A percentile compares a stretch with the other conserved stretches of the same genome.
Conservation (phyloP, 495 filamentous ascomycete species). For the Hypoxylon subgilvum region DNA sequence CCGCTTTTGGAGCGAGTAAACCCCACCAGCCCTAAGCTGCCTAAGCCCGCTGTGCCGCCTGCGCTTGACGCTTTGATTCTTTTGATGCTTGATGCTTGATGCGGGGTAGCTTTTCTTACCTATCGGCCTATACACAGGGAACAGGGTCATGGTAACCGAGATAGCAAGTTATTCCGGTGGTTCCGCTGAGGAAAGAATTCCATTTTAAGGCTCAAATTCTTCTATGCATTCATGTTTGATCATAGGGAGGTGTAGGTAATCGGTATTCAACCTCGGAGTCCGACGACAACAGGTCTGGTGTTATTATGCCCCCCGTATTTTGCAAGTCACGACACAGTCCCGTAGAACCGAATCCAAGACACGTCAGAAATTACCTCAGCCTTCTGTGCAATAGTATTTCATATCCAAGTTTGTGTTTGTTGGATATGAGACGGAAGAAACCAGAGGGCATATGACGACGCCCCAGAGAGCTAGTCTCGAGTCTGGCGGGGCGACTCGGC, state of each 20-base stretch:
- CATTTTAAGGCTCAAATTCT: too few relatives aligned
- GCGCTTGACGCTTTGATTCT: too few relatives aligned
- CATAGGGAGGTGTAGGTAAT: too few relatives aligned
- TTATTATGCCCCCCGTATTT: too few relatives aligned
- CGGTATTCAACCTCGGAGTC: too few relatives aligned
- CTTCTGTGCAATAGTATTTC: not conserved
- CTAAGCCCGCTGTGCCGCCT: too few relatives aligned
- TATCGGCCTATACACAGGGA: too few relatives aligned
- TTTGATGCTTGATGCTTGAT: not conserved
- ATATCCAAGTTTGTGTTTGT: not conserved
- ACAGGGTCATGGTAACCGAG: too few relatives aligned
- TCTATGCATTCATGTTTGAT: too few relatives aligned
- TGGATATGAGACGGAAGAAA: not conserved
- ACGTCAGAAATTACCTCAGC: constrained; percentile 5
- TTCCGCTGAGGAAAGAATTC: too few relatives aligned
- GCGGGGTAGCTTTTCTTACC: constrained; percentile 19
- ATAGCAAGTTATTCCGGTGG: too few relatives aligned
- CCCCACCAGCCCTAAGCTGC: constrained; percentile 5
- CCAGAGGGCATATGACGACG: not conserved
- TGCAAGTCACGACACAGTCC: not conserved
- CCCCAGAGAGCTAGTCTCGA: not conserved
- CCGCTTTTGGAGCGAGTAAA: constrained; percentile 15
- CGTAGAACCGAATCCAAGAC: constrained; percentile 21
- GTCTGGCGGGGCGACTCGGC: constrained; percentile 8
- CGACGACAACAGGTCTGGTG: too few relatives aligned